A percentile compares a stretch with the other conserved stretches of the same genome.
Conservation (phyloP, 2,329 filamentous ascomycete genomes). For the Pseudopyricularia javanii region DNA sequence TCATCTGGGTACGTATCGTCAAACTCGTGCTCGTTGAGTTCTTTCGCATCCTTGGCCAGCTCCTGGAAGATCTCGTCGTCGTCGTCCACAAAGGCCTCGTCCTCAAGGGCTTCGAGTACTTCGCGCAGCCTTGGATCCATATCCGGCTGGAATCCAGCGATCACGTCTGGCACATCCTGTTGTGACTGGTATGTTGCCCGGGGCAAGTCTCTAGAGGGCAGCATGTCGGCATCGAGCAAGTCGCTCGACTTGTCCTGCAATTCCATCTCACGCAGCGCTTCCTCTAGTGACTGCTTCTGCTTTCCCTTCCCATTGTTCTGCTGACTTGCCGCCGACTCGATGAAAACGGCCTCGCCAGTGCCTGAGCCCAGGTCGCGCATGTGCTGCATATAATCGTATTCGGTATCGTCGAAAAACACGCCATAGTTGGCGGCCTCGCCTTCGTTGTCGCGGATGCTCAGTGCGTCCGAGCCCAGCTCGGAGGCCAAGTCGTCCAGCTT, state of each 20-base stretch:
- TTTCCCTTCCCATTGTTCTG: constrained; percentile 58
- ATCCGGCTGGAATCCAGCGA: constrained; percentile 90
- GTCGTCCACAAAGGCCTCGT: constrained; percentile 84
- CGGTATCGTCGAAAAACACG: constrained; percentile 86
- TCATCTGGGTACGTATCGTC: constrained; percentile 46
- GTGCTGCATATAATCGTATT: constrained; percentile 99
- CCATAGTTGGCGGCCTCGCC: constrained; percentile 92
- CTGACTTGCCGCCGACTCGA: constrained; percentile 53
- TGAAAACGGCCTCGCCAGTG: constrained; percentile 66
- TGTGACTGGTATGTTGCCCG: constrained; percentile 79
- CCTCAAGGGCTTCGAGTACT: constrained; percentile 83
- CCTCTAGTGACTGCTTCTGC: constrained; percentile 67
- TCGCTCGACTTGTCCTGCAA: constrained; percentile 40
- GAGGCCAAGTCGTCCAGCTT: constrained; percentile 63
- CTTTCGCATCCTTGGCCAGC: constrained; percentile 30
- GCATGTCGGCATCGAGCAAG: constrained; percentile 59
- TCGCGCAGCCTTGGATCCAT: constrained; percentile 93
- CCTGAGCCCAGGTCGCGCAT: constrained; percentile 73
- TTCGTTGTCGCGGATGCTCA: constrained; percentile 70
- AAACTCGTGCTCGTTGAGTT: constrained; percentile 60
- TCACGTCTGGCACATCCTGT: constrained; percentile 81
- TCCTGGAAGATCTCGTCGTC: constrained; percentile 73
- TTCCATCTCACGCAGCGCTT: constrained; percentile 58
- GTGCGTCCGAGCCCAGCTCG: constrained; percentile 58
- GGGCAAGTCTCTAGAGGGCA: constrained; percentile 69